These are phyloP conservation scores for Phanerochaete sordida DNA, from an alignment of 768 basidiomycete species.

Conservation along the genomic window DNA sequence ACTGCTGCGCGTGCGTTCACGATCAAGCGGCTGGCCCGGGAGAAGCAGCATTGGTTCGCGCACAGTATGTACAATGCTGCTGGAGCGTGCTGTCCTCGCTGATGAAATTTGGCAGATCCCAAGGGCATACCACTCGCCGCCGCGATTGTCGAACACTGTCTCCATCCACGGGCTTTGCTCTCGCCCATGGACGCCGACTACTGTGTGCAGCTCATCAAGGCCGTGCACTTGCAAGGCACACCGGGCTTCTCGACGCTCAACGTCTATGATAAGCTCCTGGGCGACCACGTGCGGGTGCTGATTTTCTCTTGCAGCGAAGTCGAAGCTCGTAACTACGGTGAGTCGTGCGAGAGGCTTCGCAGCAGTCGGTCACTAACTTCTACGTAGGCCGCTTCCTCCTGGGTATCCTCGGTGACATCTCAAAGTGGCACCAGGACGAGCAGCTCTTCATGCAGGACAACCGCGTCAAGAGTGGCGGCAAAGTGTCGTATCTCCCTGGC, in stretches of 20 bases:
- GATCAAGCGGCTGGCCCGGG: constrained; percentile 69
- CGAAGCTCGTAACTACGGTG: constrained; percentile 93
- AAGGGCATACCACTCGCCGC: constrained; percentile 50
- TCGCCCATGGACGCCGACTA: constrained; percentile 97
- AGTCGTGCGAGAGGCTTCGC: constrained; percentile 15
- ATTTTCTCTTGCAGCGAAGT: constrained; percentile 95
- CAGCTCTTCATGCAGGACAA: constrained; percentile 69
- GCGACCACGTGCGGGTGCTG: constrained; percentile 78
- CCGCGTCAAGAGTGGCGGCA: constrained; percentile 60
- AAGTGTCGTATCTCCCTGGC: constrained; percentile 61
- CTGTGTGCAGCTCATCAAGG: constrained; percentile 86
- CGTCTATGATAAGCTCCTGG: constrained; percentile 86
- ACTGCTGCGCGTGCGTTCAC: constrained; percentile 69
- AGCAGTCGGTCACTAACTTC: neutral
- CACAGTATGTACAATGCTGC: constrained; percentile 40
- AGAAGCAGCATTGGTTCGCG: constrained; percentile 83
- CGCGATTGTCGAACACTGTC: constrained; percentile 82
- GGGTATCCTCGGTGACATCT: constrained; percentile 73
- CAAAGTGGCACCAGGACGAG: constrained; percentile 79
- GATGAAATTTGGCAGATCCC: constrained; percentile 29
- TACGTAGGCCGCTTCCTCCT: constrained; percentile 78
- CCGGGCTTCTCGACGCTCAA: constrained; percentile 82
- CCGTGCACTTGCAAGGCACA: constrained; percentile 86
- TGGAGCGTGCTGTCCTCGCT: neutral
- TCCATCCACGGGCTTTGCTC: constrained; percentile 88